phyloP scores from a whole-genome alignment of 345 rosid species.

The Balakata baccata region DNA sequence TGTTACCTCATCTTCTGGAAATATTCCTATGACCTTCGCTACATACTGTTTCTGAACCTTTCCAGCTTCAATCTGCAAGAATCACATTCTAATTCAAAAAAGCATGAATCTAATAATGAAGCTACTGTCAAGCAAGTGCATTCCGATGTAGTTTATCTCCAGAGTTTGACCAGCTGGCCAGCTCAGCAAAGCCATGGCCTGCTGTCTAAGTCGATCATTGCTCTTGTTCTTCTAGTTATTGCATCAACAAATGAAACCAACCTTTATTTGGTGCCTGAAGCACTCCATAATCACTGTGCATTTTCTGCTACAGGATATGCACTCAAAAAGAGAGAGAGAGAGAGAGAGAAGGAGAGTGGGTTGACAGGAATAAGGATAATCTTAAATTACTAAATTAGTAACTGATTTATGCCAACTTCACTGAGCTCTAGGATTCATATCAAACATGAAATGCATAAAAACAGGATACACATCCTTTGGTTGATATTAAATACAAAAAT shows the following conservation, averaged over 20 bases:
- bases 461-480: background rate
- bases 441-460: background rate
- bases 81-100: background rate
- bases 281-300: background rate
- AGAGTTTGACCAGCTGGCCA: background rate
- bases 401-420: background rate
- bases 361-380: background rate
- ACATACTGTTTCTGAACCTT: constrained; percentile 63
- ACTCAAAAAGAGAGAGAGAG: background rate
- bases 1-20: constrained; percentile 76
- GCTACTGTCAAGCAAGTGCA: background rate
- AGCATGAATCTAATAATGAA: background rate
- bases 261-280: background rate
- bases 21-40: constrained; percentile 71
- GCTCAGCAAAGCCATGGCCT: background rate
- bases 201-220: background rate
- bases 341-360: background rate
- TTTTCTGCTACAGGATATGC: background rate
- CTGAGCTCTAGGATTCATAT: background rate
- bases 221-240: background rate
- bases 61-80: constrained; percentile 75
- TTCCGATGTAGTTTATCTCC: background rate
- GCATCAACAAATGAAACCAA: background rate
- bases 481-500: background rate
- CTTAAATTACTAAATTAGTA: background rate